Evolutionary conservation across 2,329 filamentous ascomycete species (phyloP), one percentile per base, ranked within the genome.

Genomic region (Cercospora sp.): DNA sequence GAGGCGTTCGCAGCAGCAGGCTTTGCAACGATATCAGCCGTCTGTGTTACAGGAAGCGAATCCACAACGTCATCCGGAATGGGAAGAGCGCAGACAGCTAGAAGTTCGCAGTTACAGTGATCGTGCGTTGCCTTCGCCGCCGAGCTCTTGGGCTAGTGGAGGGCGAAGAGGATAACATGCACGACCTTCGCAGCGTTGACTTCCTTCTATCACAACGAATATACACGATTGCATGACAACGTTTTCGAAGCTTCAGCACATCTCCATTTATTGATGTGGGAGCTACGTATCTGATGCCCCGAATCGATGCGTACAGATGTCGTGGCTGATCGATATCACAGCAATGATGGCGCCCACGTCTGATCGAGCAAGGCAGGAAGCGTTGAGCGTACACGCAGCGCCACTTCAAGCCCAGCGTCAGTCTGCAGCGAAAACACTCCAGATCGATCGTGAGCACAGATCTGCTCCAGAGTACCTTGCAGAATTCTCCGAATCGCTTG

Each of bases 51-150:
- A 26, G 34, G 37, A 61, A 21, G 16, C 34, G 30, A 24, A 16
- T 10, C n/a, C 34, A 16, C n/a, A 12, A 18, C 16, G 18, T 60
- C 45, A 40, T 40, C 30, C 57, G 18, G 28, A 21, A 16, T 43
- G 34, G 34, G 59, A 43, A 28, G 37, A 61, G 16, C 59, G 59
- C 18, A 45, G 34, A 12, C 12, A 12, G 13, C n/a, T 61, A 16
- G 59, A 61, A 26, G 59, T 37, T 12, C 59, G 59, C 6, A 61
- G 37, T 37, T 61, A 61, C 24, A 61, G 59, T 32, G 59, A 61
- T 61, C 59, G 59, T 10, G 59, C 59, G 5, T 61, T 61, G 59
- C 59, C 59, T 10, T 24, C 43, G 21, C 34, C 59, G 1, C 59
- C 59, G 30, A 32, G 53, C 5, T 26, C 53, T 32, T 30, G 53